phyloP scores from a whole-genome alignment of 2,329 filamentous ascomycete genomes.

The Penicillium frequentans region DNA sequence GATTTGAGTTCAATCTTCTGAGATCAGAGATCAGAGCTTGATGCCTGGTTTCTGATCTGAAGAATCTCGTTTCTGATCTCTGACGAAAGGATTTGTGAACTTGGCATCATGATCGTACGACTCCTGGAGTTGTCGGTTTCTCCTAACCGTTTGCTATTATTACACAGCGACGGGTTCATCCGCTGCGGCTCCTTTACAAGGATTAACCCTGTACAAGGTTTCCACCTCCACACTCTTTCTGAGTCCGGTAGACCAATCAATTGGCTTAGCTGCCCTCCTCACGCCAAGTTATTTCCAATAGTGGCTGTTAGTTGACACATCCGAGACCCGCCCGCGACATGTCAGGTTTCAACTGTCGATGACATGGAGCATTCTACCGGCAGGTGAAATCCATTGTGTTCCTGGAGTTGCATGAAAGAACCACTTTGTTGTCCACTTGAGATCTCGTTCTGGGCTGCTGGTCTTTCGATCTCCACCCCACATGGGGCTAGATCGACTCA shows the following conservation, averaged over 20 bases:
- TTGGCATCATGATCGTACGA: not conserved
- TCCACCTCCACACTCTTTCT: not conserved
- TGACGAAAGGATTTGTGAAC: not conserved
- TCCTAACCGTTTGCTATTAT: not conserved
- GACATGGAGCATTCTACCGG: not conserved
- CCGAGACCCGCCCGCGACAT: conserved; percentile 18
- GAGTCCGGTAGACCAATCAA: conserved; percentile 10
- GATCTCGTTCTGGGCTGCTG: not conserved
- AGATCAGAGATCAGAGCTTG: conserved; percentile 9
- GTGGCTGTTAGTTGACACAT: conserved; percentile 11
- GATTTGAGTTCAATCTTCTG: conserved; percentile 8
- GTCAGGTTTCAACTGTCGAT: conserved; percentile 19
- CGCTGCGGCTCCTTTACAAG: not conserved
- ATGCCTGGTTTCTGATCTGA: not conserved
- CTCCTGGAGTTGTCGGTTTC: not conserved
- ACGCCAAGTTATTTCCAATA: conserved; percentile 19
- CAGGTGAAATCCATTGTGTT: not conserved
- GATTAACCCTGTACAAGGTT: not conserved
- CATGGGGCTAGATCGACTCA: conserved; percentile 6
- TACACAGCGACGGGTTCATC: conserved; percentile 1
- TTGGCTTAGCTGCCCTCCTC: not conserved
- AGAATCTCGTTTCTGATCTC: not conserved
- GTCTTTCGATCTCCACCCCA: not conserved
- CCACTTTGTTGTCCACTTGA: not conserved
- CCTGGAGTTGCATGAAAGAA: not conserved